A percentile compares a stretch with the other conserved stretches of the same genome.
phyloP scores from a whole-genome alignment of 2,329 filamentous ascomycete genomes.

The Aspergillus sp. region DNA sequence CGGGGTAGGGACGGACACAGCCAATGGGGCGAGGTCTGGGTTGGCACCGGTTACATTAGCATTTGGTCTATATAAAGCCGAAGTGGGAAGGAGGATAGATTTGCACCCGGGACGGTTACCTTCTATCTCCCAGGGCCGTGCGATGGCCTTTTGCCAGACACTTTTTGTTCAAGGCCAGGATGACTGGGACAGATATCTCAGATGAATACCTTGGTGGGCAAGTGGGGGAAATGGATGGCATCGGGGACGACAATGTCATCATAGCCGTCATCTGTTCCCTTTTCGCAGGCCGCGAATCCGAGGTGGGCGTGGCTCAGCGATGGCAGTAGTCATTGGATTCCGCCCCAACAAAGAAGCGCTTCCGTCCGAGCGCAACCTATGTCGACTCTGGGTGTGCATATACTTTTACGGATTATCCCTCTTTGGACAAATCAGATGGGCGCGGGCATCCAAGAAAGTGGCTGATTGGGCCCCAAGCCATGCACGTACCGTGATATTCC shows the following conservation, averaged over 20 bases:
- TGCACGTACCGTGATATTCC: constrained; percentile 1
- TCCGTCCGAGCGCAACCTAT: constrained; percentile 1
- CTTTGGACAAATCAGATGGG: constrained; percentile 10
- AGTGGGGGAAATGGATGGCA: not conserved
- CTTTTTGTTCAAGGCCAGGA: not conserved
- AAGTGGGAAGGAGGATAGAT: not conserved
- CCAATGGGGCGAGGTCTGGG: not conserved
- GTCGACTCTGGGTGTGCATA: not conserved
- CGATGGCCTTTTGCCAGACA: not conserved
- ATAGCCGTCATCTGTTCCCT: not conserved
- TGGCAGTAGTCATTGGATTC: not conserved
- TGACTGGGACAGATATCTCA: not conserved
- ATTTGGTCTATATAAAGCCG: not conserved
- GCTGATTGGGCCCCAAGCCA: constrained; percentile 5
- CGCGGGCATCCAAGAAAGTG: not conserved
- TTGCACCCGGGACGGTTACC: not conserved
- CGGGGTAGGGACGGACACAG: not conserved
- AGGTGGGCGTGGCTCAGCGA: constrained; percentile 2
- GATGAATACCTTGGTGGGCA: not conserved
- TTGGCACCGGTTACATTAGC: not conserved
- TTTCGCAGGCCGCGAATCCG: constrained; percentile 7
- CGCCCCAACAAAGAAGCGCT: not conserved
- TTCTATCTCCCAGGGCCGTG: not conserved
- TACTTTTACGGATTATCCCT: not conserved
- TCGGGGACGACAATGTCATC: not conserved